These are phyloP conservation scores for Camellia granthamiana DNA, from an alignment of 148 eudicot genomes.

Conservation along the genomic window DNA sequence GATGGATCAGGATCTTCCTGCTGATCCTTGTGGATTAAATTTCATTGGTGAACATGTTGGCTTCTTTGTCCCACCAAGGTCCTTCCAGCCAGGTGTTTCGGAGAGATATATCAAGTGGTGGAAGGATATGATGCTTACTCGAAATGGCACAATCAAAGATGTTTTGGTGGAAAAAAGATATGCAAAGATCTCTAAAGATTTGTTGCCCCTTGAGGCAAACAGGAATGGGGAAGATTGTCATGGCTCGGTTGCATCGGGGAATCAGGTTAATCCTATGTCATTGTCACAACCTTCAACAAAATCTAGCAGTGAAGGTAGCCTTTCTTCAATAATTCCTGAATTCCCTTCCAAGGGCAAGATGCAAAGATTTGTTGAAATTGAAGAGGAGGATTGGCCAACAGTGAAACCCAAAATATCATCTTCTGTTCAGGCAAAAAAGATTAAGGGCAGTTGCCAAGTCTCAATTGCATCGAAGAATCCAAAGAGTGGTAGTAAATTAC, in stretches of 20 bases:
- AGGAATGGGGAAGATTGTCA: not conserved
- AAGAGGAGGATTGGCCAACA: no score
- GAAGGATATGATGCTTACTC: slow-evolving; percentile 21
- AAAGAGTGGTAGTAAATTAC: not conserved
- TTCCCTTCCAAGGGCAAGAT: not conserved
- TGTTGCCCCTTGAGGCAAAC: not conserved
- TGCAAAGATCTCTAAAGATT: not conserved
- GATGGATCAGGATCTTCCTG: slow-evolving; percentile 41
- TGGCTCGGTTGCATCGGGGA: not conserved
- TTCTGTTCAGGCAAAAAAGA: slow-evolving; percentile 6
- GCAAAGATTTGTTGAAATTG: no score
- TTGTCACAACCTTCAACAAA: not conserved
- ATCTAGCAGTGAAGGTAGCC: not conserved
- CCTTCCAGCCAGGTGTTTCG: slow-evolving; percentile 29
- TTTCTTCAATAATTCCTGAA: not conserved
- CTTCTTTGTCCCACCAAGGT: slow-evolving; percentile 33
- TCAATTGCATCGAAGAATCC: not conserved
- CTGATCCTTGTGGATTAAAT: slow-evolving; percentile 10
- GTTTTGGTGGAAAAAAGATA: not conserved
- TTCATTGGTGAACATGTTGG: slow-evolving; percentile 5
- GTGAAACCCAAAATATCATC: not conserved
- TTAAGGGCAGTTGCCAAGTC: not conserved
- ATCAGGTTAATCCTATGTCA: no score
- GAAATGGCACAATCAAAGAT: not conserved
- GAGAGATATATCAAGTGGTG: slow-evolving; percentile 36